Percentiles rank a stretch among this genome's conserved stretches.
These are phyloP conservation scores for Tagetes patula DNA, from an alignment of 129 eudicot genomes.

Conservation along the genomic window DNA sequence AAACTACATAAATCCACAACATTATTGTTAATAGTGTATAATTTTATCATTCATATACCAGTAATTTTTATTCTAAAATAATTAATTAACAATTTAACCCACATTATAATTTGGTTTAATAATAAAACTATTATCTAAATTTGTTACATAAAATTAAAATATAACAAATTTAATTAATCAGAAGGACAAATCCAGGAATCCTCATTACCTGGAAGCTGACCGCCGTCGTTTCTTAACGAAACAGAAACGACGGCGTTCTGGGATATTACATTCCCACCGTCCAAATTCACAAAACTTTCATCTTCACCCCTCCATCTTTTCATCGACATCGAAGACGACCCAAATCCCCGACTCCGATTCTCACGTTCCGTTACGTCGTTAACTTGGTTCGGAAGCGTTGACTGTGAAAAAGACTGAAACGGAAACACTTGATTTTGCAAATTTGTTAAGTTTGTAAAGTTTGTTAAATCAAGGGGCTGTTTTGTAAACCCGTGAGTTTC, in stretches of 20 bases:
- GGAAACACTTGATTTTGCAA: conserved; percentile 44
- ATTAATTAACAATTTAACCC: conserved; percentile 28
- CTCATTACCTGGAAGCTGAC: conserved; percentile 43
- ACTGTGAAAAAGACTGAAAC: conserved; percentile 36
- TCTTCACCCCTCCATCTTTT: conserved; percentile 42
- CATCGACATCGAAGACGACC: conserved; percentile 23
- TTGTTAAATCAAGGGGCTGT: conserved; percentile 37
- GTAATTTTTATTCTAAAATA: conserved; percentile 31
- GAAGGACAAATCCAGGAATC: conserved; percentile 62
- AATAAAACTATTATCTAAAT: conserved; percentile 6
- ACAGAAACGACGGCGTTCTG: conserved; percentile 32
- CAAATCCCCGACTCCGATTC: conserved; percentile 8
- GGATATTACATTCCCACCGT: conserved; percentile 19
- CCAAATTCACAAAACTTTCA: conserved; percentile 35
- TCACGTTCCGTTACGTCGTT: conserved; percentile 7
- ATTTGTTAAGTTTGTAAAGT: conserved; percentile 31
- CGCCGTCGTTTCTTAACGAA: conserved; percentile 30
- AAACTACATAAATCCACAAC: not conserved
- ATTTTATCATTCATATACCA: not conserved
- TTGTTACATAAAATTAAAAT: conserved; percentile 23
- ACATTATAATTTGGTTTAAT: conserved; percentile 22
- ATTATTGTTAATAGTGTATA: conserved; percentile 6
- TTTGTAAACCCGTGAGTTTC: conserved; percentile 16
- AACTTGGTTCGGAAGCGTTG: conserved; percentile 7
- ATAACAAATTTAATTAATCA: conserved; percentile 32